A percentile compares a stretch with the other conserved stretches of the same genome.
These are phyloP conservation scores for Aspergillus spinulosporus DNA, from an alignment of 2,329 filamentous ascomycete species.

Conservation along the genomic window DNA sequence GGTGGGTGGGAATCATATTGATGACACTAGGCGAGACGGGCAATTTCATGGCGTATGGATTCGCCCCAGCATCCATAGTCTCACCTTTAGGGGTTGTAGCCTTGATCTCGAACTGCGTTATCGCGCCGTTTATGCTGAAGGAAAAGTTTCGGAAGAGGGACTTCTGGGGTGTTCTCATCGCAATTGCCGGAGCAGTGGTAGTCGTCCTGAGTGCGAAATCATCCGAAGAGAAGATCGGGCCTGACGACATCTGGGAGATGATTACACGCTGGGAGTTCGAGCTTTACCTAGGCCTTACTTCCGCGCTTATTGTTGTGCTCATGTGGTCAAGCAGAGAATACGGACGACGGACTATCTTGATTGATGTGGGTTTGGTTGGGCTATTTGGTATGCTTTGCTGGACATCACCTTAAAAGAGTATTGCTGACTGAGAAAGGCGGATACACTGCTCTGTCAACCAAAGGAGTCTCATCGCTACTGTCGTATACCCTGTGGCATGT, in stretches of 20 bases:
- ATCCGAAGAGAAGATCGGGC: slow-evolving; percentile 86
- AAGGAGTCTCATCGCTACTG: slow-evolving; percentile 91
- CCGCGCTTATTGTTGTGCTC: slow-evolving; percentile 69
- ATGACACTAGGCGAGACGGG: slow-evolving; percentile 93
- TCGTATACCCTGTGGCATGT: slow-evolving; percentile 87
- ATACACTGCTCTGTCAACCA: slow-evolving; percentile 95
- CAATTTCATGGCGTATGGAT: slow-evolving; percentile 96
- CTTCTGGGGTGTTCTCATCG: slow-evolving; percentile 82
- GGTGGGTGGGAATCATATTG: slow-evolving; percentile 91
- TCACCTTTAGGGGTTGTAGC: slow-evolving; percentile 96
- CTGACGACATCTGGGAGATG: slow-evolving; percentile 83
- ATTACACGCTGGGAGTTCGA: slow-evolving; percentile 89
- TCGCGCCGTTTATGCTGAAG: slow-evolving; percentile 90
- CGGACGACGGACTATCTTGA: slow-evolving; percentile 81
- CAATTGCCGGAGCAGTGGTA: slow-evolving; percentile 82
- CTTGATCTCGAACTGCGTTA: slow-evolving; percentile 92
- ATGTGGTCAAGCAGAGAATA: slow-evolving; percentile 82
- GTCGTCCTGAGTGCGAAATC: slow-evolving; percentile 90
- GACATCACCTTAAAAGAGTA: not conserved
- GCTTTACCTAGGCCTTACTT: slow-evolving; percentile 79
- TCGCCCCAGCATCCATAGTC: slow-evolving; percentile 95
- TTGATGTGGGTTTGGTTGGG: slow-evolving; percentile 89
- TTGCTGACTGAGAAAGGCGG: slow-evolving; percentile 59
- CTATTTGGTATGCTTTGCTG: slow-evolving; percentile 68
- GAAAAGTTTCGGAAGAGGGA: slow-evolving; percentile 84